Evolutionary conservation across 2,329 filamentous ascomycete genomes (phyloP).

Genomic region (Sporothrix globosa): DNA sequence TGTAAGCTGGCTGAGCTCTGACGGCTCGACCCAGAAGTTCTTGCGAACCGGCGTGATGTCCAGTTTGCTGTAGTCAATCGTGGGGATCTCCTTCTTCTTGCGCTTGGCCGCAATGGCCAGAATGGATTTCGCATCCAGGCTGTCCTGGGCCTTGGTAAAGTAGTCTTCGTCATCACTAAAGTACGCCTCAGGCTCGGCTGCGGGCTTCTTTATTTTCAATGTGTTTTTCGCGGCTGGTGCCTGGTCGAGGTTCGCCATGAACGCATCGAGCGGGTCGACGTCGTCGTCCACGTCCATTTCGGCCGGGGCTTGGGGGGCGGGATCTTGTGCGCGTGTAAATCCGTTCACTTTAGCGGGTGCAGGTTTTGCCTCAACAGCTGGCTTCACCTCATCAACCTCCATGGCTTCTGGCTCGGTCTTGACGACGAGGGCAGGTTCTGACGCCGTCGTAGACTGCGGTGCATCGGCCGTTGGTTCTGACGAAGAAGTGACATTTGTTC

Average conservation of each 20-base stretch:
- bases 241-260: conserved; percentile 73
- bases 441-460: conserved; percentile 30
- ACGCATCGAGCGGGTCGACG: conserved; percentile 91
- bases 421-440: conserved; percentile 32
- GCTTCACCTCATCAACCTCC: conserved; percentile 54
- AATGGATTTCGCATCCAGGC: conserved; percentile 53
- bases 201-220: conserved; percentile 54
- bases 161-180: conserved; percentile 87
- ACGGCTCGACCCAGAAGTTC: conserved; percentile 91
- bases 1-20: conserved; percentile 79
- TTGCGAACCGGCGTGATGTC: conserved; percentile 86
- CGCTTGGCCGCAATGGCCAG: conserved; percentile 63
- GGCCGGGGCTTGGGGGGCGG: conserved; percentile 54
- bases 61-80: conserved; percentile 82
- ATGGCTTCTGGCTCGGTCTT: conserved; percentile 50
- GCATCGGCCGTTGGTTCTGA: conserved; percentile 32
- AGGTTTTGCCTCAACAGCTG: background rate
- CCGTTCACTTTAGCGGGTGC: conserved; percentile 10
- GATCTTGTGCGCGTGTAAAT: background rate
- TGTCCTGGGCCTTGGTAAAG: conserved; percentile 55
- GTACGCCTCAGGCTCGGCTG: conserved; percentile 74
- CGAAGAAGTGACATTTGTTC: conserved; percentile 33
- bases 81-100: conserved; percentile 96
- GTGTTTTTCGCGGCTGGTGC: conserved; percentile 53
- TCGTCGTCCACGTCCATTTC: conserved; percentile 68